Evolutionary conservation across 805 yeast species (phyloP), one percentile per base, ranked within the genome.

Genomic region (Metschnikowia amazonensis): DNA sequence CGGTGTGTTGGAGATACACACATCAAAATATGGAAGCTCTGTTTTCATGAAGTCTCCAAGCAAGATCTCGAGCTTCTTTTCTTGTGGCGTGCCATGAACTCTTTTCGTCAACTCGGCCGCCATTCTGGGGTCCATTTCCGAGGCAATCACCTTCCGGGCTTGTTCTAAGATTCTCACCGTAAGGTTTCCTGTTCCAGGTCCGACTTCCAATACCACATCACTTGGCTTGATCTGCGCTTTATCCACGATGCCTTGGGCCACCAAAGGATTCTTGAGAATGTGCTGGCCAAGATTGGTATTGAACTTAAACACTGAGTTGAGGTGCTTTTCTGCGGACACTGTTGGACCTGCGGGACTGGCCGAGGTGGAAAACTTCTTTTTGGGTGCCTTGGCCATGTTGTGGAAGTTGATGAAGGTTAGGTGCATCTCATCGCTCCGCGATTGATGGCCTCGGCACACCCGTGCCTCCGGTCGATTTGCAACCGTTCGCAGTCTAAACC

Each of bases 111-210:
- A 75, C 67, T 94, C 99, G 0, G 98, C 98, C 2, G 98, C 99
- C 99, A 94, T 94, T 70, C 97, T 76, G n/a, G 99, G 99, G 69
- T 94, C 99, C 89, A 90, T 90, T 70, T 94, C 99, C 44, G 87
- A 94, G 0, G 98, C 99, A 39, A 88, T 79, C n/a, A 92, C 97
- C 57, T 88, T 89, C 46, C 87, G 76, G 0, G 97, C 98, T 64
- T 89, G 85, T 57, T 92, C 97, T 45, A 94, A 67, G 30, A 94
- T 94, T 50, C 95, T 76, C 30, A 92, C 95, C 0, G 99, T 94
- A 68, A 94, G 75, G 60, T 94, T 94, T 72, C 99, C 99, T 0
- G 99, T 94, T 80, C 99, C 99, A 2, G 99, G 99, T 59, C 99
- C 99, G 43, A 94, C 96, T 71, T 94, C 99, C 34, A 94, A 73